Percentiles rank a stretch among this genome's conserved stretches.
Conservation (phyloP, 306 rosid genomes). For the Astragalus membranaceus region DNA sequence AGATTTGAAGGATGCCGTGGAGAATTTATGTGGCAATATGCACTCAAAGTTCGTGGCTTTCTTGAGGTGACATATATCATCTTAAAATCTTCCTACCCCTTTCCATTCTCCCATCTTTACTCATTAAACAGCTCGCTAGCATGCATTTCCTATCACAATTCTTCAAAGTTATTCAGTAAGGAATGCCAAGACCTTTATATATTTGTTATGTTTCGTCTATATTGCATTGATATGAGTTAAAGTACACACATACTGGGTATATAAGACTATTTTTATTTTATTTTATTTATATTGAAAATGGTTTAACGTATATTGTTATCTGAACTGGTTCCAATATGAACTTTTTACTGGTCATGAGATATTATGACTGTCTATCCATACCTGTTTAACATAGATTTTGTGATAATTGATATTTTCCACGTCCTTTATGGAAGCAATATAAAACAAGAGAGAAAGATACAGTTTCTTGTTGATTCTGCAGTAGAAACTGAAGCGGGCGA, state of each 20-base stretch:
- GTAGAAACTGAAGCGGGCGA: not conserved
- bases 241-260: not conserved
- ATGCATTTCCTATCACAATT: not conserved
- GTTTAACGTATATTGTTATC: not conserved
- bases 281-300: not conserved
- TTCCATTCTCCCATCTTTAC: conserved; percentile 3
- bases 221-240: not conserved
- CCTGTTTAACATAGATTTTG: not conserved
- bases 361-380: not conserved
- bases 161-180: not conserved
- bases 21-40: conserved; percentile 92
- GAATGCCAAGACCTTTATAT: not conserved
- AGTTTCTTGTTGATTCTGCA: not conserved
- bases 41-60: conserved; percentile 85
- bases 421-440: not conserved
- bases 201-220: not conserved
- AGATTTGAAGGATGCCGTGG: conserved; percentile 92
- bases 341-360: not conserved
- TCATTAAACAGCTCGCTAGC: not conserved
- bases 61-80: conserved; percentile 52
- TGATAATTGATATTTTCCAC: not conserved
- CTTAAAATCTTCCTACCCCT: not conserved
- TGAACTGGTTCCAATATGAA: not conserved
- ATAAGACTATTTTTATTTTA: not conserved
- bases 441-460: not conserved